Base-by-base conservation (phyloP, 2,329 filamentous ascomycete species). In the Teratosphaeria viscida region DNA sequence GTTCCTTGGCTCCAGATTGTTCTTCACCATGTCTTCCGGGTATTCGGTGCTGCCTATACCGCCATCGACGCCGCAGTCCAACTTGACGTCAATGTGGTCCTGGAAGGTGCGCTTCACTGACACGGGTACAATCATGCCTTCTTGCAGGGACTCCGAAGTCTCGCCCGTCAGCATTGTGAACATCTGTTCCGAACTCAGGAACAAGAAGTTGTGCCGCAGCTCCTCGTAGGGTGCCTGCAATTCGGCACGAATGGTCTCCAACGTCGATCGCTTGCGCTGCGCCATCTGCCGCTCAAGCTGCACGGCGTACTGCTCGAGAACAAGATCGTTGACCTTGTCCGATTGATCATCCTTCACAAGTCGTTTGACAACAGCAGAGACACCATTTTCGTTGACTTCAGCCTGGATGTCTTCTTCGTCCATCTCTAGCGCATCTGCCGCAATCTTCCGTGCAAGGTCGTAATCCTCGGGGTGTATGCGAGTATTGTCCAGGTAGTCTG, bases 401-500 rank as follows among this genome's bases (percentile, higher is more conserved):
- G 89, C 90, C 75, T 96, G 95, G 71, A 99, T 90, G 69, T 99
- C 94, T 77, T 99, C 94, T 75, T 99, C 94, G 67, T 99, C 94
- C 65, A 99, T 81, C 72, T 96, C 92, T 55, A 99, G 80, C 16
- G 94, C 94, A 78, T 99, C 94, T 3, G 94, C 94, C 23, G 94
- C 94, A 87, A 99, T 97, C 77, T 99, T 99, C 67, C 92, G 89
- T 55, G 91, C 94, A 62, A 99, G 86, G 67, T 99, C 94, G 74
- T 99, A 99, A 72, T 99, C 94, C 77, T 99, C 94, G 1, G 94
- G 94, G 70, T 99, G 94, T 19, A 99, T 91, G 78, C 94, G 89
- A 54, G 94, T 99, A 71, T 94, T 95, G 75, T 99, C 94, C 29
- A 99, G 81, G 60, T 95, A 95, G 71, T 99, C 94, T 0, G 92